Base-by-base conservation (phyloP, 768 basidiomycete species). In the Tulasnella sp. region DNA sequence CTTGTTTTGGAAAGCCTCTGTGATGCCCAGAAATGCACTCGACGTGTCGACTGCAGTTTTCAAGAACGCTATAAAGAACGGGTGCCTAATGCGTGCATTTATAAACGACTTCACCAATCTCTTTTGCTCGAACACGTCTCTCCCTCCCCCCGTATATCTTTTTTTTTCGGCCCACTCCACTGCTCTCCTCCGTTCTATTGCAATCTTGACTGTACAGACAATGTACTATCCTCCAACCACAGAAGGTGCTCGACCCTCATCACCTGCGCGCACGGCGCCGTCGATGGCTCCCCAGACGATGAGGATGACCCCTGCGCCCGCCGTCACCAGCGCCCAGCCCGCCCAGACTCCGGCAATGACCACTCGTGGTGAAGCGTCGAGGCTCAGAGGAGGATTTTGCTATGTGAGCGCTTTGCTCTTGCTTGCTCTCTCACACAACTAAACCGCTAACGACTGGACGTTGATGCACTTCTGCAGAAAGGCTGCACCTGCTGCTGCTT, bases 201-300 rank as follows among this genome's bases (percentile, higher is more conserved):
- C 28, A 37, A 28, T 69, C 28, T 12, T 69, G 5, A 69, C n/a
- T 8, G 54, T n/a, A 34, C 28, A 9, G 8, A 28, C 2, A 37
- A 69, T 69, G 64, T 69, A 69, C 34, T 69, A 69, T 31, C 28
- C 64, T 37, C 64, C 64, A 31, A 69, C 64, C 16, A 69, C 28
- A 28, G 64, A 69, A 34, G 34, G 34, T 14, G 31, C 28, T 16
- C 64, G 34, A 37, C 34, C 64, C 16, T 28, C 64, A 37, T 37
- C 64, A 14, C 64, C 64, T 37, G 64, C 64, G 31, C 64, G 34
- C 18, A 9, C 34, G 24, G 64, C 64, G 31, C 64, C 64, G 2
- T 69, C 64, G 18, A 37, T 11, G 31, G 34, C 16, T 37, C 24
- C 64, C 14, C 64, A 69, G 64, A 69, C 64, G 28, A 31, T 37